Conservation (phyloP, 768 basidiomycete genomes). For the Tubosaeta sp. region DNA sequence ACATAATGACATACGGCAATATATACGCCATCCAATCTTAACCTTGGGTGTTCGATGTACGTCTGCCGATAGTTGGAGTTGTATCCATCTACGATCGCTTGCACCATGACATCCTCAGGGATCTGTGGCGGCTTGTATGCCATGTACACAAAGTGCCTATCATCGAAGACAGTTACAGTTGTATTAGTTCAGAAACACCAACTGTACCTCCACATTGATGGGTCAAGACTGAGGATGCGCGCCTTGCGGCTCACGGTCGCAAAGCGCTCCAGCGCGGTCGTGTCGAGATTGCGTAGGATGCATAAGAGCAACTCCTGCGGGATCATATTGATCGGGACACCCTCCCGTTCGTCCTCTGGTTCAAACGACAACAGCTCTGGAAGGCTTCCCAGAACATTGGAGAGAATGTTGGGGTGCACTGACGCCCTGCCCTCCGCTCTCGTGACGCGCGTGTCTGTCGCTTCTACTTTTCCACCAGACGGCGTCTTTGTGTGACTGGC, state of each 20-base stretch:
- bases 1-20: constrained; percentile 89
- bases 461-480: constrained; percentile 66
- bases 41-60: constrained; percentile 79
- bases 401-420: constrained; percentile 36
- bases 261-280: constrained; percentile 71
- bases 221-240: constrained; percentile 65
- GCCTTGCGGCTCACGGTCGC: constrained; percentile 70
- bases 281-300: constrained; percentile 64
- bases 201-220: constrained; percentile 79
- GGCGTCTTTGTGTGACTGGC: constrained; percentile 66
- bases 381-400: constrained; percentile 46
- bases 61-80: constrained; percentile 66
- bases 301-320: constrained; percentile 75
- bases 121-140: constrained; percentile 80
- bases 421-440: constrained; percentile 38
- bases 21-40: constrained; percentile 86
- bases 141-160: constrained; percentile 56
- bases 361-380: constrained; percentile 51
- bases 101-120: constrained; percentile 44
- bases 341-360: constrained; percentile 63
- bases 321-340: constrained; percentile 50
- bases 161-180: constrained; percentile 5
- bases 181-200: too few relatives aligned
- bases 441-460: constrained; percentile 69
- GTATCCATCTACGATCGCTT: constrained; percentile 48